Conservation (phyloP, 768 basidiomycete genomes). For the Chalciporus chontae region DNA sequence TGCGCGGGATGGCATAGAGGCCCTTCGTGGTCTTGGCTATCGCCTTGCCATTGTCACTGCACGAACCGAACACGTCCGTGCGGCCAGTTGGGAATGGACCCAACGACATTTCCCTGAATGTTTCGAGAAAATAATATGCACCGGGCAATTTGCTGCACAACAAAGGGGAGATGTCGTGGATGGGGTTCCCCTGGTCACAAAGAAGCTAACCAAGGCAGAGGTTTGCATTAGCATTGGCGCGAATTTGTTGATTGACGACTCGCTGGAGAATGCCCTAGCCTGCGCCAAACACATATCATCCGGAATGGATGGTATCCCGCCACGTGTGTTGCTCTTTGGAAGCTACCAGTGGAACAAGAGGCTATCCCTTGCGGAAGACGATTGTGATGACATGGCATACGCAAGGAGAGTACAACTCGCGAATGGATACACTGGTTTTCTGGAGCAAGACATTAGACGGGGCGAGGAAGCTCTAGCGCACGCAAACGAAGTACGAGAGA, state of each 20-base stretch:
- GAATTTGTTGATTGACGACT: conserved; percentile 73
- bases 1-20: conserved; percentile 53
- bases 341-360: conserved; percentile 74
- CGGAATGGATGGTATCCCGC: conserved; percentile 26
- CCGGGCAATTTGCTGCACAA: conserved; percentile 62
- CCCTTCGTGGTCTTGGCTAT: conserved; percentile 61
- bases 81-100: conserved; percentile 65
- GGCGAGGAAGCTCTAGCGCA: conserved; percentile 38
- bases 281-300: conserved; percentile 37
- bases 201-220: conserved; percentile 69
- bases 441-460: conserved; percentile 43
- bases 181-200: conserved; percentile 37
- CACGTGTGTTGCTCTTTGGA: conserved; percentile 69
- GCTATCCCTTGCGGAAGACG: conserved; percentile 42
- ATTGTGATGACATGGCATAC: conserved; percentile 51
- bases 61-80: conserved; percentile 50
- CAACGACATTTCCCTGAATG: conserved; percentile 60
- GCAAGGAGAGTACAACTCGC: conserved; percentile 43
- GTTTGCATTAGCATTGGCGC: conserved; percentile 64
- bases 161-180: conserved; percentile 25
- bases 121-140: conserved; percentile 65
- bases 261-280: conserved; percentile 69
- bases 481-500: conserved; percentile 39
- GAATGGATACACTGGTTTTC: conserved; percentile 50
- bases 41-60: conserved; percentile 75